A percentile compares a stretch with the other conserved stretches of the same genome.
phyloP scores from a whole-genome alignment of 192 early-diverging fungal genomes.

The Chytriomyces confervae region DNA sequence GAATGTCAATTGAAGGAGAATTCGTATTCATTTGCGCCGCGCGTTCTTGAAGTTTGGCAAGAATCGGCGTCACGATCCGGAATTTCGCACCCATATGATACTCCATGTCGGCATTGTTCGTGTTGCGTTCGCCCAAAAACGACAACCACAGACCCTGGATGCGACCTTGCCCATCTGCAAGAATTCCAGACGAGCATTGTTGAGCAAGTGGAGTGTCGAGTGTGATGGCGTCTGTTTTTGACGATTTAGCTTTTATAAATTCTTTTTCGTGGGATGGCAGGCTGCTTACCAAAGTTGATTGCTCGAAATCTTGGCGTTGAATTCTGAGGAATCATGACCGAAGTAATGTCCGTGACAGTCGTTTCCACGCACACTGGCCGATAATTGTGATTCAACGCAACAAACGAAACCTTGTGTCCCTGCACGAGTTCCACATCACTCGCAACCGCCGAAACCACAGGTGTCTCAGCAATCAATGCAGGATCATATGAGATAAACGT shows the following conservation, averaged over 20 bases:
- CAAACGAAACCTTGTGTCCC: conserved; percentile 53
- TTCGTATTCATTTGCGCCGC: neutral
- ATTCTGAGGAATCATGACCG: conserved; percentile 55
- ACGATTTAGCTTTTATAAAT: neutral
- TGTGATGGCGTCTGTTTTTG: conserved; percentile 69
- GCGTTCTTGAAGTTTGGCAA: conserved; percentile 32
- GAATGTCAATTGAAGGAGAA: neutral
- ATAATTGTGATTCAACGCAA: conserved; percentile 60
- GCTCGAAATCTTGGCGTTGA: conserved; percentile 68
- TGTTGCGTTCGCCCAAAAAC: conserved; percentile 75
- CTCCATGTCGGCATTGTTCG: conserved; percentile 58
- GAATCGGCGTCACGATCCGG: conserved; percentile 43
- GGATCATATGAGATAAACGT: conserved; percentile 84
- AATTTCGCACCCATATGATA: conserved; percentile 50
- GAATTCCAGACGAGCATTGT: conserved; percentile 76
- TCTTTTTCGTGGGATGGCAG: neutral
- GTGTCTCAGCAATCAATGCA: conserved; percentile 72
- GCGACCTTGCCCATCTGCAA: conserved; percentile 68
- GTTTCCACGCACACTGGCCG: conserved; percentile 57
- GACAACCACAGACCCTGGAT: conserved; percentile 78
- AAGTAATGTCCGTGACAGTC: conserved; percentile 58
- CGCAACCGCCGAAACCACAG: conserved; percentile 67
- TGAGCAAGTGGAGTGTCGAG: conserved; percentile 82
- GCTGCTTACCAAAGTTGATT: conserved; percentile 65
- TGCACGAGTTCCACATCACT: conserved; percentile 64